These are phyloP conservation scores for Sphaerulina vaccinii DNA, from an alignment of 2,329 filamentous ascomycete genomes.

Conservation along the genomic window DNA sequence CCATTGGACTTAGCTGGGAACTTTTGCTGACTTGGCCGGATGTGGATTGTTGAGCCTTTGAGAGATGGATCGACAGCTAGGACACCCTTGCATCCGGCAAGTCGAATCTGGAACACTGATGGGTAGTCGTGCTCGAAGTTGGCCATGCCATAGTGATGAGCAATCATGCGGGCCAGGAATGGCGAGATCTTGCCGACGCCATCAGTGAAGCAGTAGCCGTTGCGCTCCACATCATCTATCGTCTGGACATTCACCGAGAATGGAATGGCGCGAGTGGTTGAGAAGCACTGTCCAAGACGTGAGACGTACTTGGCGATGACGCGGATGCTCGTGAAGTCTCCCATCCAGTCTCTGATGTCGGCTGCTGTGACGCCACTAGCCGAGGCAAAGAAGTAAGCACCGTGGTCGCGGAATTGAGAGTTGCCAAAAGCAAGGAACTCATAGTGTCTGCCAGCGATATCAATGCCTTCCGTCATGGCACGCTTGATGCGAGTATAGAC, in stretches of 20 bases:
- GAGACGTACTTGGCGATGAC: constrained; percentile 88
- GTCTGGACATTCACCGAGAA: constrained; percentile 58
- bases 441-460: constrained; percentile 76
- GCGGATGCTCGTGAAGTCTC: constrained; percentile 75
- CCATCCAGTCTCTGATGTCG: constrained; percentile 83
- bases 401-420: constrained; percentile 88
- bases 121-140: constrained; percentile 56
- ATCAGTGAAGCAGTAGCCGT: constrained; percentile 77
- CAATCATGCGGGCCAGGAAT: constrained; percentile 71
- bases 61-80: constrained; percentile 66
- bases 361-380: constrained; percentile 65
- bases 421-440: constrained; percentile 93
- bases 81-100: constrained; percentile 90
- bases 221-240: constrained; percentile 68
- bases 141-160: constrained; percentile 64
- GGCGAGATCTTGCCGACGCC: constrained; percentile 90
- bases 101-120: constrained; percentile 86
- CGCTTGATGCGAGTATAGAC: constrained; percentile 73
- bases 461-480: constrained; percentile 73
- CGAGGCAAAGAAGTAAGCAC: constrained; percentile 88
- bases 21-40: constrained; percentile 84
- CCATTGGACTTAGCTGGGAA: constrained; percentile 70
- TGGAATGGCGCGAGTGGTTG: constrained; percentile 76
- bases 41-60: constrained; percentile 68
- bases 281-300: constrained; percentile 90